Evolutionary conservation across 495 filamentous ascomycete species (phyloP), one percentile per base, ranked within the genome.

Genomic region (Haplographium delicatum): DNA sequence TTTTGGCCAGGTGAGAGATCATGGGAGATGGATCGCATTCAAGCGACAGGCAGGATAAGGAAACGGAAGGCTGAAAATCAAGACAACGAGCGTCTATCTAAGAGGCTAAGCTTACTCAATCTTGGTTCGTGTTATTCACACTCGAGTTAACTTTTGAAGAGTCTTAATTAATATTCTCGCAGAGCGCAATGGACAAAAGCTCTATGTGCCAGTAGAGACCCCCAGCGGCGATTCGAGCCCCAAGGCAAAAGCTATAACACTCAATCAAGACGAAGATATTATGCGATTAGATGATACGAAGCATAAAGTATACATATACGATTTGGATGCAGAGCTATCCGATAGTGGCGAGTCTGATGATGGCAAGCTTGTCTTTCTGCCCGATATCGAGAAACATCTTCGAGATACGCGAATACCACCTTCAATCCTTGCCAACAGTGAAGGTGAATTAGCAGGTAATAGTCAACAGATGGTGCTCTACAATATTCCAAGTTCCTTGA

Each of bases 231-330:
- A 51, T 18, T 30, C 50, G 5, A 27, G 41, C 25, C 31, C 35
- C 3, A 51, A 49, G 20, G 18, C 50, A 13, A 48, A 5, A 33
- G 11, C 28, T 9, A 43, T 16, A 49, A 33, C 19, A 34, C 23
- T 18, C 27, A 19, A 56, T 3, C 57, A 54, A 38, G 64, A 66
- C n/a, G 67, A 75, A 50, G 84, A 91, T 56, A 54, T 65, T 28
- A 95, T 98, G 93, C 76, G 87, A 43, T 67, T 97, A 44, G 93
- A 98, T 69, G 84, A 96, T 65, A 84, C 90, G 15, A 84, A 84
- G 55, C 71, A 91, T 66, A 88, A 83, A 49, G 79, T 95, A 44
- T 98, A 90, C 72, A 89, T 98, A 62, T 79, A 91, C 72, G 80
- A 93, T 63, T 72, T 98, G 20, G 93, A 95, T 56, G 86, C 79